A percentile compares a stretch with the other conserved stretches of the same genome.
Conservation (phyloP, 2,329 filamentous ascomycete genomes). For the Talaromyces verruculosus region DNA sequence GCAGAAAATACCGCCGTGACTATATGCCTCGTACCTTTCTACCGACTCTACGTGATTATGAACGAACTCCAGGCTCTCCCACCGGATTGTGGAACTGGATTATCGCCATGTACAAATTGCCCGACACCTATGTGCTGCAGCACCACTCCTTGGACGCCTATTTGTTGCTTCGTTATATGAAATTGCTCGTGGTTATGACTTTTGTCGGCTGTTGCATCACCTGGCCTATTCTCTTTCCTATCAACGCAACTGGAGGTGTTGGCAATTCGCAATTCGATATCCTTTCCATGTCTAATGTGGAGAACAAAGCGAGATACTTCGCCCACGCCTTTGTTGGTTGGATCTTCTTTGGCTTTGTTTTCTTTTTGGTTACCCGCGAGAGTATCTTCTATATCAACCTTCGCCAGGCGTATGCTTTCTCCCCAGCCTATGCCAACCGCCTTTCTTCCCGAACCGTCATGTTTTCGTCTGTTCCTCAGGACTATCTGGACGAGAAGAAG, state of each 20-base stretch:
- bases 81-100: constrained; percentile 68
- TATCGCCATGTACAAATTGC: constrained; percentile 62
- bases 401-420: constrained; percentile 86
- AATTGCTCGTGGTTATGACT: constrained; percentile 73
- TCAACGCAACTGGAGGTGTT: constrained; percentile 80
- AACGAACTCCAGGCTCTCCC: constrained; percentile 61
- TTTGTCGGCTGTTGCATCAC: constrained; percentile 80
- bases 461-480: constrained; percentile 77
- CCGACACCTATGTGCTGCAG: constrained; percentile 78
- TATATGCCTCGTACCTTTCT: constrained; percentile 59
- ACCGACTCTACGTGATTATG: constrained; percentile 51
- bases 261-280: constrained; percentile 67
- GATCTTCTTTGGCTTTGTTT: constrained; percentile 82
- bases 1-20: constrained; percentile 49
- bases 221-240: constrained; percentile 83
- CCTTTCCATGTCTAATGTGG: constrained; percentile 75
- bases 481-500: constrained; percentile 74
- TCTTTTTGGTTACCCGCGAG: constrained; percentile 85
- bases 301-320: constrained; percentile 66
- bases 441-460: constrained; percentile 89
- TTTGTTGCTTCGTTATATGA: constrained; percentile 84
- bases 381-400: constrained; percentile 89
- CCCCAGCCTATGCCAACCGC: constrained; percentile 77
- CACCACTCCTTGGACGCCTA: constrained; percentile 92
- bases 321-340: constrained; percentile 79